Evolutionary conservation across 768 basidiomycete genomes (phyloP).

Genomic region (Lactarius vividus): DNA sequence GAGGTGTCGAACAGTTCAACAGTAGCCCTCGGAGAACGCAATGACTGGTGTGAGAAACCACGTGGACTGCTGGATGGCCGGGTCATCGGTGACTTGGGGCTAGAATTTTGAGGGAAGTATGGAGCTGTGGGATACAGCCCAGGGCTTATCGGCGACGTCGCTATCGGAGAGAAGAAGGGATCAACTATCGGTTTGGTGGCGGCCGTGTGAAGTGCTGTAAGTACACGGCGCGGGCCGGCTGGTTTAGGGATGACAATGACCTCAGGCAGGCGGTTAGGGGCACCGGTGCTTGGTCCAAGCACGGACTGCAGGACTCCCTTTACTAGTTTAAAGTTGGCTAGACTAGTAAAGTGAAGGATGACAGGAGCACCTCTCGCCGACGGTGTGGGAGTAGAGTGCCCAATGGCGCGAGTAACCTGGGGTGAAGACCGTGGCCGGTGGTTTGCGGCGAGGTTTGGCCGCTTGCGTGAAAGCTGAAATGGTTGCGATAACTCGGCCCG

Average conservation of each 20-base stretch:
- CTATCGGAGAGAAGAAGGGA: constrained; percentile 91
- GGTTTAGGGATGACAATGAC: constrained; percentile 98
- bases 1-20: constrained; percentile 36
- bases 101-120: constrained; percentile 38
- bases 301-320: constrained; percentile 81
- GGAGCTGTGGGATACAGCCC: constrained; percentile 48
- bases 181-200: constrained; percentile 84
- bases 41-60: constrained; percentile 59
- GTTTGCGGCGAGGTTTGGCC: constrained; percentile 62
- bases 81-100: constrained; percentile 43
- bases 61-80: constrained; percentile 51
- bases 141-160: constrained; percentile 86
- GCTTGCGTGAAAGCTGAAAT: constrained; percentile 49
- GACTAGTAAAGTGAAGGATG: constrained; percentile 87
- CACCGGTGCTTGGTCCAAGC: constrained; percentile 45
- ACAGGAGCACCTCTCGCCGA: constrained; percentile 44
- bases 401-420: constrained; percentile 62
- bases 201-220: constrained; percentile 91
- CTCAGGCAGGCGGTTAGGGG: constrained; percentile 63
- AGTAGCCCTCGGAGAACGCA: constrained; percentile 49
- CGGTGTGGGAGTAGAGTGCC: constrained; percentile 35
- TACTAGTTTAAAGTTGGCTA: constrained; percentile 83
- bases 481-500: constrained; percentile 53
- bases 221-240: constrained; percentile 88
- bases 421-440: constrained; percentile 81